phyloP scores from a whole-genome alignment of 1,284 basidiomycete species.

The Pascua sp. region DNA sequence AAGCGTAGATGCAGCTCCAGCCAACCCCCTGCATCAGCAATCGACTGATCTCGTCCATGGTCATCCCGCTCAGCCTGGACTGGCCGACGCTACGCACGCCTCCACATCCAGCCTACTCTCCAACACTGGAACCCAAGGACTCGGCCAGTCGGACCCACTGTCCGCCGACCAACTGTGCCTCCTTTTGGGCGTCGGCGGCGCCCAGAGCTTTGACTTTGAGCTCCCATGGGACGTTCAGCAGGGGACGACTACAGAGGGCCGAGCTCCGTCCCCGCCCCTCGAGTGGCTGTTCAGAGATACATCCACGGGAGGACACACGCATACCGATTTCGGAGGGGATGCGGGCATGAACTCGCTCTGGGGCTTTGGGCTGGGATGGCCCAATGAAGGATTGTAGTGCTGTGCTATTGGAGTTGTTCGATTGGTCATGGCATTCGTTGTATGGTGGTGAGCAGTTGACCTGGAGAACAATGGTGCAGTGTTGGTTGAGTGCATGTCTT shows the following conservation, averaged over 20 bases:
- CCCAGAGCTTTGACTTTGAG: not conserved
- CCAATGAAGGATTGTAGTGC: not conserved
- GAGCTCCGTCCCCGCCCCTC: not conserved
- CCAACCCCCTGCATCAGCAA: not conserved
- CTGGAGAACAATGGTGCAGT: too few relatives aligned
- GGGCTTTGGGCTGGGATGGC: slow-evolving; percentile 1
- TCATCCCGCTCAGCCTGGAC: not conserved
- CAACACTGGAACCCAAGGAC: not conserved
- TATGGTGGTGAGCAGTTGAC: too few relatives aligned
- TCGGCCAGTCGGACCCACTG: not conserved
- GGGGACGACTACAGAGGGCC: not conserved
- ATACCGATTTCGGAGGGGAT: too few relatives aligned
- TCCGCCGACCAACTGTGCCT: not conserved
- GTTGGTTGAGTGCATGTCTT: too few relatives aligned
- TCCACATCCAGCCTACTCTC: not conserved
- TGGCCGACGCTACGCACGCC: too few relatives aligned
- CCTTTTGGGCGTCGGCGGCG: not conserved
- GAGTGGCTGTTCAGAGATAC: slow-evolving; percentile 9
- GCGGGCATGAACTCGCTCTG: not conserved
- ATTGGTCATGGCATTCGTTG: too few relatives aligned
- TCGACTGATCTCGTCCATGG: not conserved
- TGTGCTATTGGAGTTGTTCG: too few relatives aligned
- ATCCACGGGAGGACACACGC: not conserved
- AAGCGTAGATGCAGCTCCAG: too few relatives aligned
- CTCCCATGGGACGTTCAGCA: slow-evolving; percentile 5